A percentile compares a stretch with the other conserved stretches of the same genome.
Evolutionary conservation across 2,329 filamentous ascomycete genomes (phyloP).

Genomic region (Penicillium sp.): DNA sequence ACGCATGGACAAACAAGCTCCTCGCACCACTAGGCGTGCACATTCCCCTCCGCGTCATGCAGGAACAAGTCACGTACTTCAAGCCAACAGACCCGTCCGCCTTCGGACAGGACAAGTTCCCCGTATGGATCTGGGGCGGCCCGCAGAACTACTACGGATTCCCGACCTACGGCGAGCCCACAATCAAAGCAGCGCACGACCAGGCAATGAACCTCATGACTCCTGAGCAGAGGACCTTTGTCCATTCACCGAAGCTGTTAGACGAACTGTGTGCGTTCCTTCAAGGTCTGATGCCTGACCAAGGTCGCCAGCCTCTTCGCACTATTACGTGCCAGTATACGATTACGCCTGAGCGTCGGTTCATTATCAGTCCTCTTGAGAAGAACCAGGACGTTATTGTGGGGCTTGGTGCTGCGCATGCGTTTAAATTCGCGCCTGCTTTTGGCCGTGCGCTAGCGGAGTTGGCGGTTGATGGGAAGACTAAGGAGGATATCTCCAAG

Average conservation of each 20-base stretch:
- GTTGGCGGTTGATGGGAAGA: slow-evolving; percentile 25
- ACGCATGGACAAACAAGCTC: slow-evolving; percentile 29
- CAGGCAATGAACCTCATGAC: slow-evolving; percentile 24
- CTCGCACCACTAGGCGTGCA: slow-evolving; percentile 20
- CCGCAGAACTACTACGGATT: slow-evolving; percentile 26
- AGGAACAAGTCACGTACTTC: slow-evolving; percentile 31
- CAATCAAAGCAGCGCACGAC: slow-evolving; percentile 29
- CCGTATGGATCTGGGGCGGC: slow-evolving; percentile 30
- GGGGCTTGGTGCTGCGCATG: slow-evolving; percentile 24
- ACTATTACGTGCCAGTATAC: slow-evolving; percentile 32
- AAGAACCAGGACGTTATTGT: slow-evolving; percentile 23
- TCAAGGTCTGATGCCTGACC: slow-evolving; percentile 21
- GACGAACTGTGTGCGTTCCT: slow-evolving; percentile 22
- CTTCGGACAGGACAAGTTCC: slow-evolving; percentile 19
- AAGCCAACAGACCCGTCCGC: slow-evolving; percentile 19
- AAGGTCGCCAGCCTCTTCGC: slow-evolving; percentile 21
- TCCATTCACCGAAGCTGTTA: slow-evolving; percentile 24
- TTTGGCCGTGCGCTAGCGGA: slow-evolving; percentile 27
- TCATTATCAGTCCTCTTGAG: slow-evolving; percentile 27
- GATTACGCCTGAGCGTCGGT: slow-evolving; percentile 29
- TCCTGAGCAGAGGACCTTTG: slow-evolving; percentile 27
- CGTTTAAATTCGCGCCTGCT: slow-evolving; percentile 28
- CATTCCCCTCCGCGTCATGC: slow-evolving; percentile 27
- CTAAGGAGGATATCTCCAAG: slow-evolving; percentile 26
- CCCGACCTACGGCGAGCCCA: slow-evolving; percentile 28